Evolutionary conservation across 2,329 filamentous ascomycete genomes (phyloP).

Genomic region (Aspergillus sp.): DNA sequence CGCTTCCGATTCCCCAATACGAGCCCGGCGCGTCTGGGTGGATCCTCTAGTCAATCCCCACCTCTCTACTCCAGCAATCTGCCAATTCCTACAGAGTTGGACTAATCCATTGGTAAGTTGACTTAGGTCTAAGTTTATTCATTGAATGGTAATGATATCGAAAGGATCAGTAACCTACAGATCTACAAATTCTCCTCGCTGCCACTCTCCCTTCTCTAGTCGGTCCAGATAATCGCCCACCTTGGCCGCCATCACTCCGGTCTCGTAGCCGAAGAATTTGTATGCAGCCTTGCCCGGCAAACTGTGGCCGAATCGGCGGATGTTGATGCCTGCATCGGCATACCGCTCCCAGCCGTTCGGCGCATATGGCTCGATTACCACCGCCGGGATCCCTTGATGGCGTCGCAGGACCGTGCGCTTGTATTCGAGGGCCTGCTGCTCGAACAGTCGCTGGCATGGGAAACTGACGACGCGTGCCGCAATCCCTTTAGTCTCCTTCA

Average conservation of each 20-base stretch:
- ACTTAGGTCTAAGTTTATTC: too few species aligned
- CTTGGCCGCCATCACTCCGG: constrained; percentile 12
- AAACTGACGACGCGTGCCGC: constrained; percentile 53
- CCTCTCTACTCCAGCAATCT: neutral
- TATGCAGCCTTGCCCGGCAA: constrained; percentile 22
- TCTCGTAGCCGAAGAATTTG: constrained; percentile 22
- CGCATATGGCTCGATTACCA: constrained; percentile 55
- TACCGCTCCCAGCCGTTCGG: constrained; percentile 57
- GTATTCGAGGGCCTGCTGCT: constrained; percentile 50
- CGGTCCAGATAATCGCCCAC: constrained; percentile 13
- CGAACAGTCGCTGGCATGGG: constrained; percentile 55
- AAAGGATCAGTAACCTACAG: constrained; percentile 8
- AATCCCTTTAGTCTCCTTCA: constrained; percentile 43
- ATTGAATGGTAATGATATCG: neutral
- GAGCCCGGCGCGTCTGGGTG: too few species aligned
- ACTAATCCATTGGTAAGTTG: too few species aligned
- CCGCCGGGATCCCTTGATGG: constrained; percentile 42
- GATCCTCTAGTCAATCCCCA: too few species aligned
- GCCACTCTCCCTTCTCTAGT: constrained; percentile 10
- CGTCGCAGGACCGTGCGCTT: constrained; percentile 46
- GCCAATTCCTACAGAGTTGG: neutral
- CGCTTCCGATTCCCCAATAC: too few species aligned
- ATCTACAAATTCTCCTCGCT: constrained; percentile 19
- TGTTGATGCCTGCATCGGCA: constrained; percentile 39
- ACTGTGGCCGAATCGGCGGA: constrained; percentile 19